Evolutionary conservation across 2,329 filamentous ascomycete species (phyloP), one percentile per base, ranked within the genome.

Genomic region (Boeremia lycopersici): DNA sequence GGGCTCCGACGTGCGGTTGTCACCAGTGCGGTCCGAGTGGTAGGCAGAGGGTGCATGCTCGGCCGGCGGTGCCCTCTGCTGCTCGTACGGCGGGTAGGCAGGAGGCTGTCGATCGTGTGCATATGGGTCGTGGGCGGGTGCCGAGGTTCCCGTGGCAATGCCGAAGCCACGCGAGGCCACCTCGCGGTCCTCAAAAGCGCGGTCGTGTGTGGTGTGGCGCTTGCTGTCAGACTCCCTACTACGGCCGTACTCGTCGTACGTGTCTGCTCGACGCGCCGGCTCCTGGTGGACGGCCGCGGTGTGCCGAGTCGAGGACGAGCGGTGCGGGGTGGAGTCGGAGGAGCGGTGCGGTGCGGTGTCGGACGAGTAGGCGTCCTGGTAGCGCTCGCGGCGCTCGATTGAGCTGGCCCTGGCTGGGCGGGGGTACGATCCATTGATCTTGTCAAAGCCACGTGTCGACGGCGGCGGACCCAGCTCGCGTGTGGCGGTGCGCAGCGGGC

Each of bases 401-500:
- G 74, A 75, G 10, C 62, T 65, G 9, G 72, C 66, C 19, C 73
- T 56, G 23, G 35, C 63, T 33, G 62, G 56, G 11, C 52, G 56
- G 11, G 70, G 60, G 23, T 70, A 48, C 45, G 55, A 60, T 33
- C 49, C 61, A 62, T 84, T 84, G 59, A 90, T 84, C 74, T 85
- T 89, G 63, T 91, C 89, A 60, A 91, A 85, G 0, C 87, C 89
- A 62, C 88, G 81, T 3, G 86, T 89, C 5, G 86, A 84, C 4
- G 87, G 87, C 9, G 89, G 89, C 2, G 88, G 89, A 13, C 71
- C 71, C 2, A 73, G 65, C 42, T 74, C 74, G 30, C 73, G 69
- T 15, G 63, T 57, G n/a, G 72, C 77, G 41, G 41, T 74, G 62
- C 70, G 76, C 15, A 64, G 64, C 44, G 56, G 71, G 39, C 62